Evolutionary conservation across 768 basidiomycete genomes (phyloP).

Genomic region (Tylopilus sp.): DNA sequence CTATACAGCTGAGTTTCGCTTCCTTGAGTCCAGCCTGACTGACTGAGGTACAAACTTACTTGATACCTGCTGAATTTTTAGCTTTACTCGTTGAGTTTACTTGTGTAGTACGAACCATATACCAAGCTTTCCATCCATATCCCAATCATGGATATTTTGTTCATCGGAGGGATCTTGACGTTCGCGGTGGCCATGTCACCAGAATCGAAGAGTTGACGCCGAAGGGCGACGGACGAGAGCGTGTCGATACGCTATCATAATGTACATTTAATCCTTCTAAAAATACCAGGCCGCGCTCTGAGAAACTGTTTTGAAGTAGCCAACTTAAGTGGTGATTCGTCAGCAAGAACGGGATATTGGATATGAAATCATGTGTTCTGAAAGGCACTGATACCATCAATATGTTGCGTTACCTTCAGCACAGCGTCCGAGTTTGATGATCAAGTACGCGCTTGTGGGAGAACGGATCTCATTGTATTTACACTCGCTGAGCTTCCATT

Average conservation of each 20-base stretch:
- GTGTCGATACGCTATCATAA: neutral
- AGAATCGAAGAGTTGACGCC: neutral
- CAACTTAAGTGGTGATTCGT: neutral
- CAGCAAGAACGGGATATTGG: too few species aligned
- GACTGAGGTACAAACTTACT: neutral
- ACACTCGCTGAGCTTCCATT: too few species aligned
- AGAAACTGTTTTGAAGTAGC: neutral
- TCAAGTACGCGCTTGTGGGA: too few species aligned
- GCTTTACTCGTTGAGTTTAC: neutral
- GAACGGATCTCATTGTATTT: too few species aligned
- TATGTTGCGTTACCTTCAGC: too few species aligned
- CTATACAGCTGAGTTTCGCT: neutral
- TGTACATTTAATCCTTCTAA: neutral
- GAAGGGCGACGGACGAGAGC: neutral
- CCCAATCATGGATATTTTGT: constrained; percentile 1
- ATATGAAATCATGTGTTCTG: too few species aligned
- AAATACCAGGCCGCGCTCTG: neutral
- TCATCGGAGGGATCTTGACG: neutral
- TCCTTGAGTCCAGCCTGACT: neutral
- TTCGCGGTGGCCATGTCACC: neutral
- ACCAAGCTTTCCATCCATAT: constrained; percentile 1
- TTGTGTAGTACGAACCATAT: neutral
- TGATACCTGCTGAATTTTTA: neutral
- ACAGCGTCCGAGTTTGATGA: too few species aligned
- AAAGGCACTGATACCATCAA: too few species aligned